These are phyloP conservation scores for Jaapia argillacea DNA, from an alignment of 768 basidiomycete species.

Conservation along the genomic window DNA sequence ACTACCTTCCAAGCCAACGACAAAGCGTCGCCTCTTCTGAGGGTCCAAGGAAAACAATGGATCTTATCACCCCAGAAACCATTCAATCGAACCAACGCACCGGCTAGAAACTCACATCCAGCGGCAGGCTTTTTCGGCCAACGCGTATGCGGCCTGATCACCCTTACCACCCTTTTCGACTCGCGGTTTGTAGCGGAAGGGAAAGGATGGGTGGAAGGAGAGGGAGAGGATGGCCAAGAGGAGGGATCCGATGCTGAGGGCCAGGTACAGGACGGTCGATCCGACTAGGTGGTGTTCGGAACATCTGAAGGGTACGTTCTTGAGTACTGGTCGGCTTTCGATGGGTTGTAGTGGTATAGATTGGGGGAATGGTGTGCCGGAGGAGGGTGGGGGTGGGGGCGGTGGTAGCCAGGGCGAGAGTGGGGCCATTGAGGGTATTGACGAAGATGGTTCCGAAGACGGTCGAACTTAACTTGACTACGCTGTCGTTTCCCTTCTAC, in stretches of 20 bases:
- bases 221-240: conserved; percentile 15
- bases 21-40: conserved; percentile 26
- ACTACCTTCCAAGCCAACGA: conserved; percentile 38
- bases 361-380: neutral
- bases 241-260: conserved; percentile 44
- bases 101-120: conserved; percentile 55
- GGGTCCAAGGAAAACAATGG: conserved; percentile 46
- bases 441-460: conserved; percentile 18
- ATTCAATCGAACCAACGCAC: conserved; percentile 25
- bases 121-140: conserved; percentile 55
- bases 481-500: conserved; percentile 1
- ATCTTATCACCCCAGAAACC: conserved; percentile 49
- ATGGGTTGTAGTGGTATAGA: neutral
- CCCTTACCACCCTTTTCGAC: conserved; percentile 34
- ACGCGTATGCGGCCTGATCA: conserved; percentile 61
- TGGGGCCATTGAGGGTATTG: conserved; percentile 33
- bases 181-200: conserved; percentile 7
- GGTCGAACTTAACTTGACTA: conserved; percentile 11
- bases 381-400: neutral
- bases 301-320: conserved; percentile 60
- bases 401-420: conserved; percentile 1
- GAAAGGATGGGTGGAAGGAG: conserved; percentile 11
- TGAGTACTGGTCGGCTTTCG: conserved; percentile 29
- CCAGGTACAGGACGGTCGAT: conserved; percentile 59
- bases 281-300: conserved; percentile 61